These are phyloP conservation scores for Papilionanthe hybrid DNA, from an alignment of 116 monocot species.

Conservation along the genomic window DNA sequence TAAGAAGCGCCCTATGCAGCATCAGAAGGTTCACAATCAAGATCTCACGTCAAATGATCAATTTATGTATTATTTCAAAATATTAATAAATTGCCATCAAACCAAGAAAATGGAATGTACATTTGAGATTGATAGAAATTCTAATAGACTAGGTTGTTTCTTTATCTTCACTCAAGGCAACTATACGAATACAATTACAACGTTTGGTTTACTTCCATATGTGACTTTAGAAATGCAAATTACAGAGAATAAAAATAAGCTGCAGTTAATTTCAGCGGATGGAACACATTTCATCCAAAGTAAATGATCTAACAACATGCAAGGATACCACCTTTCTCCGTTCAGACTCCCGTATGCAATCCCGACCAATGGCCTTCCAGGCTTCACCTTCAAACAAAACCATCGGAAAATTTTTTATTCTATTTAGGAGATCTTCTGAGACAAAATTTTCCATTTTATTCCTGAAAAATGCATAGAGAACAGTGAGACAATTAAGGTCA, in stretches of 20 bases:
- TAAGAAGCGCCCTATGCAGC: too few relatives aligned
- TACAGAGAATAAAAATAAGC: neutral
- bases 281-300: neutral
- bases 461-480: constrained; percentile 12
- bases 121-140: neutral
- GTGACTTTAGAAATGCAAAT: neutral
- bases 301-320: neutral
- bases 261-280: neutral
- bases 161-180: neutral
- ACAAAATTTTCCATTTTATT: constrained; percentile 35
- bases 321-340: constrained; percentile 31
- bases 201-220: neutral
- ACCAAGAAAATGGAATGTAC: neutral
- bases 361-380: constrained; percentile 32
- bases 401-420: constrained; percentile 24
- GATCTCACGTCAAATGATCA: neutral
- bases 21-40: neutral
- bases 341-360: constrained; percentile 18
- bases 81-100: neutral
- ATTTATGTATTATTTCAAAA: neutral
- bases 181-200: neutral
- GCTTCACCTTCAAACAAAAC: constrained; percentile 31
- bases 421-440: constrained; percentile 22
- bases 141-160: neutral
- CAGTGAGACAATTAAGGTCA: neutral